Base-by-base conservation (phyloP, 1,284 basidiomycete genomes). In the Cryptococcus sp. region DNA sequence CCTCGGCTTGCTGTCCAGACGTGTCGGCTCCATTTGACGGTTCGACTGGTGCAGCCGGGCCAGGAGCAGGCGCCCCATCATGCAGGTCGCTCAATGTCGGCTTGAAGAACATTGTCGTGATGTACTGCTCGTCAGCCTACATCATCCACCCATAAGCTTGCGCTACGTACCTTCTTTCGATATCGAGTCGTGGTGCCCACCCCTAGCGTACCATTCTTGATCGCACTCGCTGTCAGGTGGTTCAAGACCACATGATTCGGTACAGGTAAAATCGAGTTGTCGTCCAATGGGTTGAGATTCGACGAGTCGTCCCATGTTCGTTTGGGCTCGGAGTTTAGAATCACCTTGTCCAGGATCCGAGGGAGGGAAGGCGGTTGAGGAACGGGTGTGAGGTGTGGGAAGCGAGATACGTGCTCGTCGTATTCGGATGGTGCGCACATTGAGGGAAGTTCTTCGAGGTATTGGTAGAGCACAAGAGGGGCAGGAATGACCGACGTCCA, bases 241-340 rank as follows among this genome's bases (percentile, higher is more conserved):
- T 97, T 91, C 56, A 98, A 77, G 35, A 97, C 91, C 31, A 91
- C 91, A 74, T 97, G 94, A 47, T 85, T 89, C 19, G 92, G 92
- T 18, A 95, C 91, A 7, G 94, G 88, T 55, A 98, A 74, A 51
- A 98, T 90, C 38, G 85, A 87, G 59, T 84, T 88, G 69, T 98
- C 94, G 71, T 98, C 89, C 82, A 49, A 68, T 53, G 43, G 73
- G 57, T 51, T 25, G 43, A 44, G 48, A 45, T 47, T 59, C 31
- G 23, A 42, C 12, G 10, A 26, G n/a, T 60, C 56, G 38, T 60
- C 59, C 47, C 56, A 58, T n/a, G 60, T 56, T 38, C 63, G 63
- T 70, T 63, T 65, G 43, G 74, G 75, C 60, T 77, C 79, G 43
- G 69, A 60, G 66, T 97, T 97, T 56, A 97, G 75, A 47, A 97